These are phyloP conservation scores for Actinidia polygama DNA, from an alignment of 179 eudicot genomes.

Conservation along the genomic window DNA sequence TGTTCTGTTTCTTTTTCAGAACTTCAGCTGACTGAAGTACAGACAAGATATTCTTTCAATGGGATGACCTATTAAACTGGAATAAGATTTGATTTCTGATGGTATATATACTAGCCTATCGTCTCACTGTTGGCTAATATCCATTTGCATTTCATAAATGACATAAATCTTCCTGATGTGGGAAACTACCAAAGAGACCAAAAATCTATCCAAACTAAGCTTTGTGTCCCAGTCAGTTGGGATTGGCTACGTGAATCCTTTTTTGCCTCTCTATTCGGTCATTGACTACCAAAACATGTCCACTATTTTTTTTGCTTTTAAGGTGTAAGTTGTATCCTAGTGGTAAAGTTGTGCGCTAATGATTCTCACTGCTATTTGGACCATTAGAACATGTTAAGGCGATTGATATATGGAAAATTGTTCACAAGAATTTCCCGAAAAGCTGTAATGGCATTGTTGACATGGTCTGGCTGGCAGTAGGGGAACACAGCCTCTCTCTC, in stretches of 20 bases:
- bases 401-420: background rate
- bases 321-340: background rate
- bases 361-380: slow-evolving; percentile 9
- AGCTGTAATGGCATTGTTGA: slow-evolving; percentile 1
- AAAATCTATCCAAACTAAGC: too few species aligned
- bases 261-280: too few species aligned
- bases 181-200: background rate
- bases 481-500: too few species aligned
- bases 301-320: background rate
- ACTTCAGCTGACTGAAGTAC: background rate
- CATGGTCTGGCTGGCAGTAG: background rate
- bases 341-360: background rate
- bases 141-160: background rate
- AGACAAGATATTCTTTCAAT: background rate
- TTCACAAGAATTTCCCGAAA: background rate
- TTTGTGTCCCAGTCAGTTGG: too few species aligned
- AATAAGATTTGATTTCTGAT: background rate
- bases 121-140: background rate
- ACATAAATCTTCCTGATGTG: background rate
- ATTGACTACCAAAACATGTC: background rate
- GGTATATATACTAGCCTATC: background rate
- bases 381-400: background rate
- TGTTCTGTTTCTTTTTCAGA: background rate
- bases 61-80: background rate
- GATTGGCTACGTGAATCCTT: too few species aligned